Evolutionary conservation across 345 rosid genomes (phyloP), one percentile per base, ranked within the genome.

Genomic region (Anastatica hierochuntica): DNA sequence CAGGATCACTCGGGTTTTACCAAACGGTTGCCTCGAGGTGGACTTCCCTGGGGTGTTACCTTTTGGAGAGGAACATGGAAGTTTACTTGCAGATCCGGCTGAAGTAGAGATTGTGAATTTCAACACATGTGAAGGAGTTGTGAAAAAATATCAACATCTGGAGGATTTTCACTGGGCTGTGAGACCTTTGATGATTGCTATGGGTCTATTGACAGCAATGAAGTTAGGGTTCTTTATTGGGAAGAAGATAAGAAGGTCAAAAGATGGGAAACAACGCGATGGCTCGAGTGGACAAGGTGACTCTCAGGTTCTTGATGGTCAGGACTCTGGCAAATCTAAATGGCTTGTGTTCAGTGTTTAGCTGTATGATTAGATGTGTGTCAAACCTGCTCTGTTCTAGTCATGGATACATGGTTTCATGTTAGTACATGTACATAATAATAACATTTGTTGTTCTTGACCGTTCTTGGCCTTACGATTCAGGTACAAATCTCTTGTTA

Each of bases 131-230:
- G 68, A 66, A 1, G 96, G 96, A 23, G 58, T 85, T 13, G 70
- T 77, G 43, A 64, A 77, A 46, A 88, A 85, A 45, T 92, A 81
- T 64, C 78, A 85, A 57, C 98, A 92, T 73, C 83, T 92, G 2
- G 96, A 92, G 76, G 95, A 92, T 68, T 73, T 81, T 48, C 98
- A 88, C 65, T 92, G 96, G 98, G 79, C 80, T 15, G 88, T 88
- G 37, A 88, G 96, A 66, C 98, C 96, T 8, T 69, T 84, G 43
- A 60, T 88, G 46, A 71, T 85, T 53, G 86, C 86, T 1, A 46
- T 81, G 46, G 83, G 94, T 45, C 53, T 92, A 2, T 73, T 92
- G 41, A 74, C 94, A 21, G 79, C 83, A 1, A 59, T 81, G 76
- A 83, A 74, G 77, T 19, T 83, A n/a, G n/a, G 95, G 10, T 14